These are phyloP conservation scores for Farysia itapuensis DNA, from an alignment of 1,284 basidiomycete genomes.

Conservation along the genomic window DNA sequence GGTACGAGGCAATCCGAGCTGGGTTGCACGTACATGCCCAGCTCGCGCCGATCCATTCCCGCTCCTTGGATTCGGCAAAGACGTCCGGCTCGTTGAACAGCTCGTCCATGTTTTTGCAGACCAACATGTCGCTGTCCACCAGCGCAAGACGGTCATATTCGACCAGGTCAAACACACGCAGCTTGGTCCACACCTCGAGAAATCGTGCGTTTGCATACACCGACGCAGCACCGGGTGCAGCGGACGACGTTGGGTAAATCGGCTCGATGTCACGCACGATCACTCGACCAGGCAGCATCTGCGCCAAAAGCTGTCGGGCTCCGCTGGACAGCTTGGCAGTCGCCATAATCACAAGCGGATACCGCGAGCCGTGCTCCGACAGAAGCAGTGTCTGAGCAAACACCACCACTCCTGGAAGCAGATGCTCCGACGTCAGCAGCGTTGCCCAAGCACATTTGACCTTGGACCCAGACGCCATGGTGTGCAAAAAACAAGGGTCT, in stretches of 20 bases:
- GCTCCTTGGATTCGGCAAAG: constrained; percentile 61
- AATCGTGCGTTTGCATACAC: constrained; percentile 49
- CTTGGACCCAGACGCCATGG: too few species aligned
- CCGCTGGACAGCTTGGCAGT: constrained; percentile 26
- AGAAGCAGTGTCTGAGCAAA: constrained; percentile 45
- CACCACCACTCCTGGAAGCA: constrained; percentile 45
- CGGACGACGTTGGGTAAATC: constrained; percentile 14
- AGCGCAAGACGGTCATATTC: constrained; percentile 73
- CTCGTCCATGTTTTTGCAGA: constrained; percentile 86
- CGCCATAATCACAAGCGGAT: constrained; percentile 49
- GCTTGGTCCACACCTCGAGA: constrained; percentile 56
- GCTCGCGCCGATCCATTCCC: constrained; percentile 74
- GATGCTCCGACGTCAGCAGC: constrained; percentile 45
- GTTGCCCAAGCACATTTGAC: constrained; percentile 51
- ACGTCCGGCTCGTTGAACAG: constrained; percentile 66
- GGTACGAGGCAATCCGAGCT: constrained; percentile 77
- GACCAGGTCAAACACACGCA: constrained; percentile 48
- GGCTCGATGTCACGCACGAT: constrained; percentile 35
- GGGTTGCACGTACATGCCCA: constrained; percentile 96
- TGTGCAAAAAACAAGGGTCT: too few species aligned
- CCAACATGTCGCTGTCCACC: constrained; percentile 88
- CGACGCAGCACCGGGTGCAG: constrained; percentile 16
- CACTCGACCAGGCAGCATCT: constrained; percentile 17
- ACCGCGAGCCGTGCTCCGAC: constrained; percentile 18
- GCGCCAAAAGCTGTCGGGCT: constrained; percentile 13